Conservation (phyloP, 2,329 filamentous ascomycete genomes). For the Fusarium xylarioides region DNA sequence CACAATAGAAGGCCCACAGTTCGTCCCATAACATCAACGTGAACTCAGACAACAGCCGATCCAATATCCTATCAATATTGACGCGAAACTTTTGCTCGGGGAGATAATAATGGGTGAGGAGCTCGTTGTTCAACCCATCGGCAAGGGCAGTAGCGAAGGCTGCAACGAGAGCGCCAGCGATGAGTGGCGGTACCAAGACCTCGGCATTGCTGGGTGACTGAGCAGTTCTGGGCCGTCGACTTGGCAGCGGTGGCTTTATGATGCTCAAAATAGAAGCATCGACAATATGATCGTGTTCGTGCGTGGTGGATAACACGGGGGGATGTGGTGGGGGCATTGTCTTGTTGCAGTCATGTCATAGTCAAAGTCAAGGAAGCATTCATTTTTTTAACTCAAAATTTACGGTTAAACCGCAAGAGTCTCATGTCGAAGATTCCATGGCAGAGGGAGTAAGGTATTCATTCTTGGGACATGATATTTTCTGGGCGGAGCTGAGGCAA, state of each 20-base stretch:
- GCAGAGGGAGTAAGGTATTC: not conserved
- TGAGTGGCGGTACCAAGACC: slow-evolving; percentile 48
- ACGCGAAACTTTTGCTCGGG: slow-evolving; percentile 45
- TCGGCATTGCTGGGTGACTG: slow-evolving; percentile 45
- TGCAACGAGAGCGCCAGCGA: slow-evolving; percentile 48
- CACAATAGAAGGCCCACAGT: slow-evolving; percentile 47
- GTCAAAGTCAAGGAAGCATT: slow-evolving; percentile 26
- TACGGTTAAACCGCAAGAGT: slow-evolving; percentile 9
- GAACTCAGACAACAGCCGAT: slow-evolving; percentile 48
- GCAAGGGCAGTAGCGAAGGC: slow-evolving; percentile 49
- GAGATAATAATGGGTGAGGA: slow-evolving; percentile 51
- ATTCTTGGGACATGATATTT: not conserved
- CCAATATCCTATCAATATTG: slow-evolving; percentile 50
- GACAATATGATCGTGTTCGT: slow-evolving; percentile 17
- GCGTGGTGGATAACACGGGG: slow-evolving; percentile 36
- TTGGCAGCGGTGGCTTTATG: slow-evolving; percentile 50
- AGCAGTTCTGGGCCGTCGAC: slow-evolving; percentile 42
- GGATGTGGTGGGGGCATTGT: slow-evolving; percentile 40
- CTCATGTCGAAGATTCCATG: slow-evolving; percentile 2
- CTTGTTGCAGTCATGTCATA: slow-evolving; percentile 29
- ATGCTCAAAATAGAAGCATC: slow-evolving; percentile 27
- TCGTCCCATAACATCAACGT: slow-evolving; percentile 49
- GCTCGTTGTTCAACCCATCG: slow-evolving; percentile 48
- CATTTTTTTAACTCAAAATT: not conserved
- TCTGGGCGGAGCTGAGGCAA: slow-evolving; percentile 1